Evolutionary conservation across 345 rosid genomes (phyloP).

Genomic region (Sonneratia caseolaris): DNA sequence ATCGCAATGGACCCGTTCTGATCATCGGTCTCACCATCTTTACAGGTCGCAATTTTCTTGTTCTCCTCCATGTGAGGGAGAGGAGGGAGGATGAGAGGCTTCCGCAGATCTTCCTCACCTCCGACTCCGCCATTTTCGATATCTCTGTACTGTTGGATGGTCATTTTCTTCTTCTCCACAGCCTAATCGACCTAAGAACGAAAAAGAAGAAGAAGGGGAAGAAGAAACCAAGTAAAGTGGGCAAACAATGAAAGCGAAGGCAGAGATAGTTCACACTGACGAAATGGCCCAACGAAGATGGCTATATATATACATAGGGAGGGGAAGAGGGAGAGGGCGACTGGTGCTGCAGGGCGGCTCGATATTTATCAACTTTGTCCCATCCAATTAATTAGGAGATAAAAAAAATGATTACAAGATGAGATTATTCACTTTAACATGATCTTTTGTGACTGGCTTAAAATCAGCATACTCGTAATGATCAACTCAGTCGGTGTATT

Average conservation of each 20-base stretch:
- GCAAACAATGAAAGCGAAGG: not conserved
- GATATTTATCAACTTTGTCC: conserved; percentile 12
- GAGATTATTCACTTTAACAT: not conserved
- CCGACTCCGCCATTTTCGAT: conserved; percentile 24
- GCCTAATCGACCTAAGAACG: not conserved
- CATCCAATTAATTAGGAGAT: not conserved
- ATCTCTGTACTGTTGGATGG: conserved; percentile 33
- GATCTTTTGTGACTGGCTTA: not conserved
- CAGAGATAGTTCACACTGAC: not conserved
- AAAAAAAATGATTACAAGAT: not conserved
- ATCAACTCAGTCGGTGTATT: too few relatives aligned
- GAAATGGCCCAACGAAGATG: not conserved
- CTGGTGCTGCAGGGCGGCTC: not conserved
- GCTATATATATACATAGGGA: not conserved
- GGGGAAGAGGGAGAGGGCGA: not conserved
- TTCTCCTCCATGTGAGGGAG: conserved; percentile 14
- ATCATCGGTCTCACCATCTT: conserved; percentile 11
- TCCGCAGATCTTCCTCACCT: conserved; percentile 27
- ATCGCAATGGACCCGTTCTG: conserved; percentile 39
- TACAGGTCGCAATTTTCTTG: conserved; percentile 15
- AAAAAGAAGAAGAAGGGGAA: not conserved
- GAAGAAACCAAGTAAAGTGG: not conserved
- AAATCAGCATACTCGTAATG: too few relatives aligned
- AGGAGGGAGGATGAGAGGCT: conserved; percentile 32
- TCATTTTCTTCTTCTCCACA: conserved; percentile 24